Evolutionary conservation across 257 asterid species (phyloP), one percentile per base, ranked within the genome.

Genomic region (Solanum acaule): DNA sequence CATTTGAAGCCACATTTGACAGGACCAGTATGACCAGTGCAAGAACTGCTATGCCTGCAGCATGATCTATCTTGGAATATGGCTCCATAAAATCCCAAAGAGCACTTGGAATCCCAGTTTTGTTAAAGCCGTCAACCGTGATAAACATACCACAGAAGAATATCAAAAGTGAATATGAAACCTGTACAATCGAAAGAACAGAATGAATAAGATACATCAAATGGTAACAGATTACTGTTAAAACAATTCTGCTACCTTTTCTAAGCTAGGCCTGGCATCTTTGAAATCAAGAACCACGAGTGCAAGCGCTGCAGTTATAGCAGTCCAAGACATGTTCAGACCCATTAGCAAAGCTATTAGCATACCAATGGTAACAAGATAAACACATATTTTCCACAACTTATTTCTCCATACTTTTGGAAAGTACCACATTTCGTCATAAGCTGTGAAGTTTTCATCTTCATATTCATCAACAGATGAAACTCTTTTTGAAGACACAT

Each of bases 91-190:
- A 65, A 20, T 97, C 98, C 99, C 99, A 97, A 81, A 97, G 7
- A 9, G 93, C 88, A 81, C 98, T 92, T 14, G 99, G 99, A 71
- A 97, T 93, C 75, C 99, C 99, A 4, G 99, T 96, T 86, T 86
- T 90, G 85, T 97, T 95, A 89, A 97, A 96, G 37, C 99, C 99
- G 29, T 93, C 93, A 3, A 95, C 94, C 1, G 99, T 94, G 29
- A 97, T 94, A 85, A 97, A 97, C 99, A 97, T 95, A 46, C 99
- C 99, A 34, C 98, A 95, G 42, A 96, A 97, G 96, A 97, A 97
- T 91, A 97, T 89, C 98, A 97, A 88, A 15, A 97, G 98, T 52
- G 97, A 96, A 92, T 97, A 95, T 1, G 99, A 97, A n/a, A 97
- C 98, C 98, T 97, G 95, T 46, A 93, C 18, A 68, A 82, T 29